Percentiles rank a stretch among this genome's conserved stretches.
Conservation (phyloP, 2,329 filamentous ascomycete species). For the Paramyrothecium sp. region DNA sequence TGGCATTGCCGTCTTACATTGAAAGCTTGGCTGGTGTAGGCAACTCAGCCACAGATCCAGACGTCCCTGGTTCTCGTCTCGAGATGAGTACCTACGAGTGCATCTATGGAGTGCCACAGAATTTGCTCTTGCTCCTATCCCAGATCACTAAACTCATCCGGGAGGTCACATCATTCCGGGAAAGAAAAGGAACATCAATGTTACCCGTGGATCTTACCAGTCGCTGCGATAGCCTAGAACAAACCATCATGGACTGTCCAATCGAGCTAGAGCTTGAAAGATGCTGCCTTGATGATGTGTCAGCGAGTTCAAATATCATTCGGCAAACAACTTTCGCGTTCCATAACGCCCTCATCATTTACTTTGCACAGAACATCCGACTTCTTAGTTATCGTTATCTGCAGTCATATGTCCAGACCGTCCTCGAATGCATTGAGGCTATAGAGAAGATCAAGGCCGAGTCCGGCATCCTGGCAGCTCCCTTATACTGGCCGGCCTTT, state of each 20-base stretch:
- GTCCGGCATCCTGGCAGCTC: constrained; percentile 5
- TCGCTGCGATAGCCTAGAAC: constrained; percentile 7
- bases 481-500: constrained; percentile 12
- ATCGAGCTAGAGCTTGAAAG: neutral
- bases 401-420: constrained; percentile 1
- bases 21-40: neutral
- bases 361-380: constrained; percentile 11
- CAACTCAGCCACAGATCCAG: neutral
- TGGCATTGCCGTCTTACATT: neutral
- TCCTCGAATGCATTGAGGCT: constrained; percentile 6
- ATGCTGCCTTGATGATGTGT: neutral
- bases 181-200: neutral
- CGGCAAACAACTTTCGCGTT: constrained; percentile 11
- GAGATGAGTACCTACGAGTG: constrained; percentile 10
- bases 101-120: constrained; percentile 15
- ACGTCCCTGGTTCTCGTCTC: too few species aligned
- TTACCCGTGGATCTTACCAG: neutral
- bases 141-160: constrained; percentile 7
- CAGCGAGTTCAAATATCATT: constrained; percentile 4
- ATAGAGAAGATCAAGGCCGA: constrained; percentile 10
- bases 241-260: constrained; percentile 11
- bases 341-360: constrained; percentile 13
- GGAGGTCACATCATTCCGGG: neutral
- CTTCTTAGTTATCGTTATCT: constrained; percentile 7
- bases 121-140: constrained; percentile 8